Evolutionary conservation across 805 yeast genomes (phyloP).

Genomic region (Cyberlindnera suaveolens): DNA sequence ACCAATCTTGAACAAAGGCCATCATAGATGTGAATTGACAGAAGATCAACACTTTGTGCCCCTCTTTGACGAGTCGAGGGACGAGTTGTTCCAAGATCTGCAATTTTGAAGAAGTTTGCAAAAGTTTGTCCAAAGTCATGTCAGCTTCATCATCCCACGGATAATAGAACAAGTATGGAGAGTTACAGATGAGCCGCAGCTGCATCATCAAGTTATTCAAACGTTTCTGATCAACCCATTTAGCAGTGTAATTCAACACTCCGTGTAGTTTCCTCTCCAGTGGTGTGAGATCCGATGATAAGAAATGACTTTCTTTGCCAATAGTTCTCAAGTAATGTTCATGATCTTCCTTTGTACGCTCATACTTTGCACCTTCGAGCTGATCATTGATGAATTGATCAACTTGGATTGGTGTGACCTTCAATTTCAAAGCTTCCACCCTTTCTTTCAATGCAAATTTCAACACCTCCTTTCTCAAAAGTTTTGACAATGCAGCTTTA

Average conservation of each 20-base stretch:
- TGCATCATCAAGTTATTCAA: slow-evolving; percentile 77
- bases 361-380: slow-evolving; percentile 26
- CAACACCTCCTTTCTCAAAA: slow-evolving; percentile 38
- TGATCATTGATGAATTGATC: slow-evolving; percentile 38
- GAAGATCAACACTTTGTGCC: slow-evolving; percentile 75
- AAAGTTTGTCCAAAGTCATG: slow-evolving; percentile 32
- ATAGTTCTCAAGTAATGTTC: slow-evolving; percentile 10
- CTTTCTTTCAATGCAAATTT: slow-evolving; percentile 47
- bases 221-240: slow-evolving; percentile 42
- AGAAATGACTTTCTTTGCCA: slow-evolving; percentile 3
- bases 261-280: slow-evolving; percentile 10
- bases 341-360: slow-evolving; percentile 10
- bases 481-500: slow-evolving; percentile 38
- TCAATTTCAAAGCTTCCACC: slow-evolving; percentile 33
- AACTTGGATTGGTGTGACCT: slow-evolving; percentile 25
- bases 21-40: slow-evolving; percentile 81
- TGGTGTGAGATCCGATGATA: neutral
- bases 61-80: slow-evolving; percentile 36
- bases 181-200: slow-evolving; percentile 74
- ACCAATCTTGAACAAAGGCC: slow-evolving; percentile 77
- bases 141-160: slow-evolving; percentile 55
- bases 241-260: slow-evolving; percentile 22
- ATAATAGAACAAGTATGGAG: slow-evolving; percentile 77
- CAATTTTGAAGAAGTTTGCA: slow-evolving; percentile 67
- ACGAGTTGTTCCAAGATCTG: slow-evolving; percentile 61